These are phyloP conservation scores for Galeopsis tetrahit DNA, from an alignment of 257 asterid genomes.

Conservation along the genomic window DNA sequence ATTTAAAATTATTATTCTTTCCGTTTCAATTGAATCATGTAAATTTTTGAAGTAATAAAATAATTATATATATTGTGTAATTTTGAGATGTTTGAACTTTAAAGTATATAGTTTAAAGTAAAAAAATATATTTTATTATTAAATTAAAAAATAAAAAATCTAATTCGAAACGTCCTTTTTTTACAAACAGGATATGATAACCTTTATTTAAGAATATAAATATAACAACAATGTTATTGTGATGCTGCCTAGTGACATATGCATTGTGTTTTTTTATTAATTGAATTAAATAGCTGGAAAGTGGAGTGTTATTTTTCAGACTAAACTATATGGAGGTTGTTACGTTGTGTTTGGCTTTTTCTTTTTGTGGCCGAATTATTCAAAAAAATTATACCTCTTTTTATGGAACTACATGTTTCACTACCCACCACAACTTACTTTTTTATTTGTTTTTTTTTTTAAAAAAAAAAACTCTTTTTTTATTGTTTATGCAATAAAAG, in stretches of 20 bases:
- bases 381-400: neutral
- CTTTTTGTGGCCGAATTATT: conserved; percentile 10
- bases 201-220: neutral
- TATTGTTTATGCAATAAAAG: neutral
- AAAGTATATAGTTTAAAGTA: too few relatives aligned
- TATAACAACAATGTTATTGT: neutral
- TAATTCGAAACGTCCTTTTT: too few relatives aligned
- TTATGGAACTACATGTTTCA: conserved; percentile 22
- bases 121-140: too few relatives aligned
- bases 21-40: too few relatives aligned
- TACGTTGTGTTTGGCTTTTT: neutral
- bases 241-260: neutral
- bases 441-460: neutral
- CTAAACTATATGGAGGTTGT: neutral
- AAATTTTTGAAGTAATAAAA: too few relatives aligned
- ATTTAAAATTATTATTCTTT: neutral
- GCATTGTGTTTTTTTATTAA: neutral
- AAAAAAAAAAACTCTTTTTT: too few relatives aligned
- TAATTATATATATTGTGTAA: too few relatives aligned
- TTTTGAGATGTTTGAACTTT: too few relatives aligned
- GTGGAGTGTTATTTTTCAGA: neutral
- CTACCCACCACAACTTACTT: neutral
- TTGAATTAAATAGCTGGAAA: neutral
- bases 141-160: too few relatives aligned
- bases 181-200: neutral